Conservation (phyloP, 192 early-diverging fungal genomes). For the Umbelopsis isabellina region DNA sequence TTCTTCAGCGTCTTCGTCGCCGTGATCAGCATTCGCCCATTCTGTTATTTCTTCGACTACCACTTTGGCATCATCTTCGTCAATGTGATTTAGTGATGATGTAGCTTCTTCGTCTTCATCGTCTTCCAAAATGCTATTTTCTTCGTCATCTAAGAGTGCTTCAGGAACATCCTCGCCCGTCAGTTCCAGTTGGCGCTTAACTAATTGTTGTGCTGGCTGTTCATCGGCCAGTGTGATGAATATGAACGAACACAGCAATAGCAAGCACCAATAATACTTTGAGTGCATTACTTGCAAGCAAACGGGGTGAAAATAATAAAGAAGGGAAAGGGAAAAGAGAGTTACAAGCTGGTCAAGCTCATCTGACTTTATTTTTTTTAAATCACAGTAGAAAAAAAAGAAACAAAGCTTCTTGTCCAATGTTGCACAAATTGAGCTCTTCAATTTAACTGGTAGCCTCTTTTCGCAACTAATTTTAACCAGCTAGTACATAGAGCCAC, state of each 20-base stretch:
- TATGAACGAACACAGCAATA: background rate
- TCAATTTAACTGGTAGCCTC: background rate
- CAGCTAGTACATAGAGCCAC: too few species aligned
- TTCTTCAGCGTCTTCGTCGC: background rate
- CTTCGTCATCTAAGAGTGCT: slow-evolving; percentile 11
- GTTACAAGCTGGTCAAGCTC: too few species aligned
- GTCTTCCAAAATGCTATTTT: slow-evolving; percentile 1
- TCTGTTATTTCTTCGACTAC: slow-evolving; percentile 23
- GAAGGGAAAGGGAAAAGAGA: background rate
- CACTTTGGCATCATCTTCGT: slow-evolving; percentile 18
- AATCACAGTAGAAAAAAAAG: background rate
- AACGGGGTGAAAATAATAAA: background rate
- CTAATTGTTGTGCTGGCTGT: background rate
- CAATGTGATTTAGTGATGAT: slow-evolving; percentile 16
- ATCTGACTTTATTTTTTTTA: too few species aligned
- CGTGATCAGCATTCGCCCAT: slow-evolving; percentile 17
- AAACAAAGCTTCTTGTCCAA: background rate
- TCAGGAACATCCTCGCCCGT: background rate
- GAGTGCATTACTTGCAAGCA: background rate
- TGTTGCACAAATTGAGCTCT: background rate
- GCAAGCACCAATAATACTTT: slow-evolving; percentile 4
- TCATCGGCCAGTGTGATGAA: slow-evolving; percentile 3
- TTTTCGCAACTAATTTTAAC: too few species aligned
- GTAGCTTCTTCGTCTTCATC: slow-evolving; percentile 19
- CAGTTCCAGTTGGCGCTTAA: background rate